Evolutionary conservation across 2,329 filamentous ascomycete genomes (phyloP).

Genomic region (Xylaria hypoxylon): DNA sequence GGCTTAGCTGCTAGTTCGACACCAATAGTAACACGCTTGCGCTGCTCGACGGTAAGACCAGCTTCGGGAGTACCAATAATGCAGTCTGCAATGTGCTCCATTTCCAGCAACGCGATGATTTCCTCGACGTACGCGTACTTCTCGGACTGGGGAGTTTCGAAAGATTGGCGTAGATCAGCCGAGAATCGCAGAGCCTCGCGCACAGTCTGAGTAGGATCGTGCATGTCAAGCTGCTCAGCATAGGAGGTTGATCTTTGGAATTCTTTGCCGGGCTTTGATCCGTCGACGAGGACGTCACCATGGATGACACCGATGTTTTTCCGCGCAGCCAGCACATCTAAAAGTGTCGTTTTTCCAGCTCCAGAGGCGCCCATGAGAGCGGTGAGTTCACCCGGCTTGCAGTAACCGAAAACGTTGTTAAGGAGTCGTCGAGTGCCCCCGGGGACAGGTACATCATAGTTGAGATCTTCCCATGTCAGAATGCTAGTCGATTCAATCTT

Average conservation of each 20-base stretch:
- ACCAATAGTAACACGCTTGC: slow-evolving; percentile 87
- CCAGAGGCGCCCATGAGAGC: slow-evolving; percentile 85
- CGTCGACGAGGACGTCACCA: slow-evolving; percentile 69
- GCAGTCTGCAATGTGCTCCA: slow-evolving; percentile 69
- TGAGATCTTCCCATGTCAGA: slow-evolving; percentile 89
- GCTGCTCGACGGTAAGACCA: slow-evolving; percentile 75
- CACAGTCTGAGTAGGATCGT: slow-evolving; percentile 71
- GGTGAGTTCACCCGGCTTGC: slow-evolving; percentile 80
- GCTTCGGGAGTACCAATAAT: slow-evolving; percentile 72
- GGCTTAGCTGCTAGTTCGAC: slow-evolving; percentile 89
- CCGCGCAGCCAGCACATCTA: slow-evolving; percentile 77
- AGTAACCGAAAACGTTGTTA: slow-evolving; percentile 72
- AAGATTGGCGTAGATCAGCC: slow-evolving; percentile 69
- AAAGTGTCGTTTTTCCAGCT: slow-evolving; percentile 87
- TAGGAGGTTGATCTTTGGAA: slow-evolving; percentile 73
- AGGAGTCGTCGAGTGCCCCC: slow-evolving; percentile 68
- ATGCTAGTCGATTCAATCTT: slow-evolving; percentile 71
- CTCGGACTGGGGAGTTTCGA: slow-evolving; percentile 63
- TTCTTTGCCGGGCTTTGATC: slow-evolving; percentile 65
- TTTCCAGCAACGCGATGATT: slow-evolving; percentile 68
- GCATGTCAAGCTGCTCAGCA: slow-evolving; percentile 71
- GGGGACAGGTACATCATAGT: slow-evolving; percentile 76
- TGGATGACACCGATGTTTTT: slow-evolving; percentile 72
- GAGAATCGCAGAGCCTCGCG: slow-evolving; percentile 73
- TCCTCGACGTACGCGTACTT: slow-evolving; percentile 72